Evolutionary conservation across 495 filamentous ascomycete species (phyloP).

Genomic region (Penicillium dipodomyicola): DNA sequence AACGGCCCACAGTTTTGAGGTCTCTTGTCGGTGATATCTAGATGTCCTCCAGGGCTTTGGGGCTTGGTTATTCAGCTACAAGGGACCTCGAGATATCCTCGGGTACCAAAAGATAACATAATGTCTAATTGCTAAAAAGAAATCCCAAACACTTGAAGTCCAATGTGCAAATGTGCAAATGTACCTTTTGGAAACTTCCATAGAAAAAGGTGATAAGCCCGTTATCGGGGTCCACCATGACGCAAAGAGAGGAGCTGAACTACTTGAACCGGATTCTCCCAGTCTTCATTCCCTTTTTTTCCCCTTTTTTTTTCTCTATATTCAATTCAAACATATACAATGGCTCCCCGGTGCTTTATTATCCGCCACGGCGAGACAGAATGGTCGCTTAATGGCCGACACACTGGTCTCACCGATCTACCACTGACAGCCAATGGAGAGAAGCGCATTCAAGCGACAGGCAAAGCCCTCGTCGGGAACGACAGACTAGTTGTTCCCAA

Average conservation of each 20-base stretch:
- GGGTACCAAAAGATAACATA: background rate
- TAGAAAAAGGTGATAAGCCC: constrained; percentile 1
- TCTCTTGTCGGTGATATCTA: constrained; percentile 11
- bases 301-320: background rate
- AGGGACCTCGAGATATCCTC: background rate
- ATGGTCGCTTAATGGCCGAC: constrained; percentile 91
- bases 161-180: background rate
- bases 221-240: constrained; percentile 8
- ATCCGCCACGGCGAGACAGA: constrained; percentile 94
- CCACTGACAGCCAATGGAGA: constrained; percentile 85
- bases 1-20: constrained; percentile 16
- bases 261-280: constrained; percentile 2
- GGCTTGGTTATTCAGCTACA: background rate
- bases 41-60: background rate
- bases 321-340: constrained; percentile 21
- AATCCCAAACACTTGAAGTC: background rate
- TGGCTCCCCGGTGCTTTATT: constrained; percentile 86
- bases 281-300: background rate
- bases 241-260: background rate
- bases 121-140: background rate
- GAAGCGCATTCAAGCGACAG: constrained; percentile 76
- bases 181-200: background rate
- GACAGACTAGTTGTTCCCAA: constrained; percentile 83
- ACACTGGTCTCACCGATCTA: constrained; percentile 86
- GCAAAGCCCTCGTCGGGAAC: constrained; percentile 75